phyloP scores from a whole-genome alignment of 495 filamentous ascomycete species.

The Penicillium soppii region DNA sequence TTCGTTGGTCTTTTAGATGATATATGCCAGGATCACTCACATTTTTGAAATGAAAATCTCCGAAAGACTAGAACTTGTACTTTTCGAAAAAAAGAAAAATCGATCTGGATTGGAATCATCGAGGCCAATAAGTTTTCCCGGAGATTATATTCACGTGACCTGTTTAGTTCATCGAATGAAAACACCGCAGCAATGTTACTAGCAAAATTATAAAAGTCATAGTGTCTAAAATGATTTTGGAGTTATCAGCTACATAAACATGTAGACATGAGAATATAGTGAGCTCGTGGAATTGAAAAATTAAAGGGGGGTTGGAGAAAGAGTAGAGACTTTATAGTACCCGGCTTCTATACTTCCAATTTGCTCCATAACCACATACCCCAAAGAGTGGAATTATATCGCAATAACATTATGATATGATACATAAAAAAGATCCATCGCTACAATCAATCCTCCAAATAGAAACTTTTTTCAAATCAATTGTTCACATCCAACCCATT shows the following conservation, averaged over 20 bases:
- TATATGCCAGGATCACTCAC: neutral
- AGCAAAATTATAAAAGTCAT: no score
- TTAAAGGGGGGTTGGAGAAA: no score
- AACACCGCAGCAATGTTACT: no score
- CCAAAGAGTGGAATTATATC: slow-evolving; percentile 4
- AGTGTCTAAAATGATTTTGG: no score
- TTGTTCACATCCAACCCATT: neutral
- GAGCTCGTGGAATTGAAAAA: no score
- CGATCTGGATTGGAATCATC: neutral
- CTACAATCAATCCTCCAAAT: neutral
- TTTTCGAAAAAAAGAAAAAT: neutral
- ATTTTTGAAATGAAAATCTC: neutral
- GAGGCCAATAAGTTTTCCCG: neutral
- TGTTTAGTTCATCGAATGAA: no score
- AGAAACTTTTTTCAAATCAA: neutral
- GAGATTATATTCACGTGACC: no score
- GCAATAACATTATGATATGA: neutral
- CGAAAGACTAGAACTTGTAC: neutral
- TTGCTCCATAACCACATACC: neutral
- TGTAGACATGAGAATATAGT: no score
- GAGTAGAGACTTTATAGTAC: no score
- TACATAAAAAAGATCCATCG: neutral
- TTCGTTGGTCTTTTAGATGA: no score
- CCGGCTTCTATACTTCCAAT: no score
- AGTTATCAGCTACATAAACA: no score